Evolutionary conservation across 306 rosid genomes (phyloP).

Genomic region (Astragalus glycyphyllos): DNA sequence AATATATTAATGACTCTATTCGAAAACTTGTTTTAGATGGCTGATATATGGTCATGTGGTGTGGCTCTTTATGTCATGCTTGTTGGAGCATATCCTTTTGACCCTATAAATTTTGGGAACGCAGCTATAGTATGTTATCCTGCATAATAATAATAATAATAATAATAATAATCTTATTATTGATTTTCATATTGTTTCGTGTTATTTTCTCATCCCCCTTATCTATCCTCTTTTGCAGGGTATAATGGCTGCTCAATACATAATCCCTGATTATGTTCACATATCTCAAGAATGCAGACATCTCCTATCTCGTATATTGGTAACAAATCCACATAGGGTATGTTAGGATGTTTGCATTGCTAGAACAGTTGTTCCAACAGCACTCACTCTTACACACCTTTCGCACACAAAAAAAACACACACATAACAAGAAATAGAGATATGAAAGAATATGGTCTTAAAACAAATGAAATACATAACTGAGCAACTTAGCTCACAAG

Average conservation of each 20-base stretch:
- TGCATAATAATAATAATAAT: conserved; percentile 23
- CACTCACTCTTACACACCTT: too few species aligned
- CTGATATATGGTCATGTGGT: conserved; percentile 89
- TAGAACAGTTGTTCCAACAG: too few species aligned
- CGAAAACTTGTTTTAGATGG: conserved; percentile 50
- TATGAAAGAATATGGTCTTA: too few species aligned
- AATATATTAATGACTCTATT: conserved; percentile 25
- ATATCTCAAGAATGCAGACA: conserved; percentile 70
- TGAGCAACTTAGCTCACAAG: too few species aligned
- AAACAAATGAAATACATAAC: too few species aligned
- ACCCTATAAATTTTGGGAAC: conserved; percentile 75
- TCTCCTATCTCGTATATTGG: conserved; percentile 61
- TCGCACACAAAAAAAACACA: too few species aligned
- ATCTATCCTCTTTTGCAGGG: conserved; percentile 54
- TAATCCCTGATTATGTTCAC: conserved; percentile 71
- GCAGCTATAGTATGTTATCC: conserved; percentile 60
- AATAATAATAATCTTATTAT: too few species aligned
- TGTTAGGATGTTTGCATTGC: conserved; percentile 18
- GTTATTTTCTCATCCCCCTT: conserved; percentile 14
- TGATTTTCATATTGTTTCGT: conserved; percentile 31
- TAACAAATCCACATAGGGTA: conserved; percentile 64
- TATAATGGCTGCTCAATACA: conserved; percentile 71
- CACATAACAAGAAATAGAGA: too few species aligned
- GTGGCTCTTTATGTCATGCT: conserved; percentile 86
- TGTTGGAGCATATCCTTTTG: conserved; percentile 82